Evolutionary conservation across 1,284 basidiomycete genomes (phyloP).

Genomic region (Trametes hirsuta): DNA sequence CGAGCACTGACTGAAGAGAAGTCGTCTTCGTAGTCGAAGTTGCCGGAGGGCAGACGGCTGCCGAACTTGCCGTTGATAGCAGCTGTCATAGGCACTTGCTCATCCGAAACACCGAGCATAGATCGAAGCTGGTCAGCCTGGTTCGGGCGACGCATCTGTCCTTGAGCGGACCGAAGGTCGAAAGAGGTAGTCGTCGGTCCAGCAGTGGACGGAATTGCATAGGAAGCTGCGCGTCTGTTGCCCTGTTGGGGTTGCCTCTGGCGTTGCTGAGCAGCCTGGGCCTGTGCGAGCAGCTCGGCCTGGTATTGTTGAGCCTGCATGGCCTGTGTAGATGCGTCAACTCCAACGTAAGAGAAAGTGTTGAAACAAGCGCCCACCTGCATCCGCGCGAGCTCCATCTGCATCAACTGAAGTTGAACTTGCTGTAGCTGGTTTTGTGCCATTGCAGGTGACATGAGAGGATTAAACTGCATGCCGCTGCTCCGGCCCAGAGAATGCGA

Average conservation of each 20-base stretch:
- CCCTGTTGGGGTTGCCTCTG: slow-evolving; percentile 43
- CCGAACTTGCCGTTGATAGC: slow-evolving; percentile 76
- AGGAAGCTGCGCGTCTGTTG: slow-evolving; percentile 49
- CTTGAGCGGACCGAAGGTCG: slow-evolving; percentile 57
- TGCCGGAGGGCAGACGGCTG: slow-evolving; percentile 53
- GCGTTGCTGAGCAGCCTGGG: slow-evolving; percentile 29
- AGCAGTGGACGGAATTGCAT: slow-evolving; percentile 67
- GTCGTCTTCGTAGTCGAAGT: slow-evolving; percentile 47
- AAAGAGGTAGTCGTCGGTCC: slow-evolving; percentile 67
- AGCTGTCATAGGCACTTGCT: slow-evolving; percentile 76
- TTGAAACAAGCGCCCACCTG: slow-evolving; percentile 53
- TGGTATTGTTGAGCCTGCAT: slow-evolving; percentile 66
- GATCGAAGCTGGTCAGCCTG: slow-evolving; percentile 66
- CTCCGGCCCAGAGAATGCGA: slow-evolving; percentile 51
- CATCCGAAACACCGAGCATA: slow-evolving; percentile 61
- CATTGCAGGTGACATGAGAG: slow-evolving; percentile 45
- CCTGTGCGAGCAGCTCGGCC: slow-evolving; percentile 50
- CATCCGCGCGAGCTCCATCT: slow-evolving; percentile 76
- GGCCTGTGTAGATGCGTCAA: slow-evolving; percentile 36
- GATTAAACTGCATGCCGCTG: slow-evolving; percentile 56
- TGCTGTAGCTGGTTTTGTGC: slow-evolving; percentile 54
- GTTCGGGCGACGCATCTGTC: slow-evolving; percentile 63
- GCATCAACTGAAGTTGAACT: slow-evolving; percentile 80
- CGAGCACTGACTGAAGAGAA: slow-evolving; percentile 32
- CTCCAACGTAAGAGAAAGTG: neutral